Percentiles rank a stretch among this genome's conserved stretches.
phyloP scores from a whole-genome alignment of 2,329 filamentous ascomycete genomes.

The Aspergillus sp. region DNA sequence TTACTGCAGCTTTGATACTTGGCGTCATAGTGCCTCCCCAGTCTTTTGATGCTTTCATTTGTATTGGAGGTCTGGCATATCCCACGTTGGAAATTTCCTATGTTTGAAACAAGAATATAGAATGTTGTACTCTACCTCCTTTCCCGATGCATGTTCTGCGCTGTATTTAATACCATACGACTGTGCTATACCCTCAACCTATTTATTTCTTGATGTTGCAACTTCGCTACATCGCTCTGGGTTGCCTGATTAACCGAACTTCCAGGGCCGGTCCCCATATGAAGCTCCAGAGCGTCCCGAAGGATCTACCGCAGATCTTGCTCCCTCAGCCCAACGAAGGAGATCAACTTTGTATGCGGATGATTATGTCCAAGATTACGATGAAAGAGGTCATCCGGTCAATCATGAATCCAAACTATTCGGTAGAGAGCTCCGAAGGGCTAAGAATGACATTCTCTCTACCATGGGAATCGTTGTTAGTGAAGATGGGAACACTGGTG shows the following conservation, averaged over 20 bases:
- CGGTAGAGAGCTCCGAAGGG: conserved; percentile 43
- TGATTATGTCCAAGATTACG: conserved; percentile 49
- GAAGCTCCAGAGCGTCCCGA: conserved; percentile 38
- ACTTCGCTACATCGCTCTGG: neutral
- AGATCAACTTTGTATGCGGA: conserved; percentile 34
- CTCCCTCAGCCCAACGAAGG: conserved; percentile 20
- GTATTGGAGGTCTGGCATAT: neutral
- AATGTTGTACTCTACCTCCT: neutral
- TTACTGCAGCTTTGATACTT: neutral
- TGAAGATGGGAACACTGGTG: conserved; percentile 36
- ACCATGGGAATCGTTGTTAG: conserved; percentile 51
- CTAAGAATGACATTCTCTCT: conserved; percentile 52
- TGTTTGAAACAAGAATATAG: neutral
- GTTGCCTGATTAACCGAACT: conserved; percentile 20
- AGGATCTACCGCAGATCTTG: conserved; percentile 19
- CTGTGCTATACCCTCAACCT: neutral
- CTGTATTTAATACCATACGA: neutral
- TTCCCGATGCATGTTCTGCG: neutral
- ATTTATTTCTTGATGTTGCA: neutral
- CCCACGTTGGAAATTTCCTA: neutral
- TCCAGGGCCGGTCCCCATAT: conserved; percentile 47
- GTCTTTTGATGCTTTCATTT: neutral
- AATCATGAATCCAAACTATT: conserved; percentile 43
- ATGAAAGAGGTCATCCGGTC: conserved; percentile 48
- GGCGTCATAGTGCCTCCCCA: no score